These are phyloP conservation scores for Paramicrosporidium saccamoebae DNA, from an alignment of 371 early-diverging fungal species.

Conservation along the genomic window DNA sequence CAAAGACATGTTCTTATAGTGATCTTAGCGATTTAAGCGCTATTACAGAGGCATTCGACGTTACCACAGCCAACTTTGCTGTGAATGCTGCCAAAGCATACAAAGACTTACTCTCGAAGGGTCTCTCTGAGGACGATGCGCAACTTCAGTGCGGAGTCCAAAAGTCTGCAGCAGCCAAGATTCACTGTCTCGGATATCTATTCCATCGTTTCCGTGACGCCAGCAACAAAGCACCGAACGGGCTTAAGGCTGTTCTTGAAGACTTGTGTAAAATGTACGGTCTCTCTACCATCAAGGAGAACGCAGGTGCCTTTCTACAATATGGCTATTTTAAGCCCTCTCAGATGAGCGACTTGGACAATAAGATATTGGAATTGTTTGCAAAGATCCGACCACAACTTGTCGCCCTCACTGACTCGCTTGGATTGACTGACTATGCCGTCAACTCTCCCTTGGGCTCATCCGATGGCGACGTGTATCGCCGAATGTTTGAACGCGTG, in stretches of 20 bases:
- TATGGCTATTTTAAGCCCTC: conserved; percentile 35
- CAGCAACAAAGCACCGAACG: conserved; percentile 13
- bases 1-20: conserved; percentile 10
- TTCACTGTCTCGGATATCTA: conserved; percentile 50
- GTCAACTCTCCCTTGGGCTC: conserved; percentile 63
- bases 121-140: conserved; percentile 35
- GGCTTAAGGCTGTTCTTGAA: conserved; percentile 12
- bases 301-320: conserved; percentile 54
- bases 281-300: conserved; percentile 38
- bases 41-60: conserved; percentile 43
- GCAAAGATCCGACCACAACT: conserved; percentile 31
- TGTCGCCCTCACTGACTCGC: conserved; percentile 52
- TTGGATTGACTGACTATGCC: conserved; percentile 48
- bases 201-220: conserved; percentile 52
- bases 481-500: conserved; percentile 50
- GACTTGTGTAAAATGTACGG: conserved; percentile 44
- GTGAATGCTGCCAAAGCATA: conserved; percentile 40
- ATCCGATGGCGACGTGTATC: conserved; percentile 55
- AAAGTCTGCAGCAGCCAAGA: conserved; percentile 47
- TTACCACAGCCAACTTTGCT: conserved; percentile 47
- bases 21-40: conserved; percentile 1
- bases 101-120: conserved; percentile 21
- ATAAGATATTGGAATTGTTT: conserved; percentile 25
- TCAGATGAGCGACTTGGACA: conserved; percentile 26
- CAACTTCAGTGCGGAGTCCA: conserved; percentile 49